These are phyloP conservation scores for Penicilliopsis zonata DNA, from an alignment of 495 filamentous ascomycete genomes.

Conservation along the genomic window DNA sequence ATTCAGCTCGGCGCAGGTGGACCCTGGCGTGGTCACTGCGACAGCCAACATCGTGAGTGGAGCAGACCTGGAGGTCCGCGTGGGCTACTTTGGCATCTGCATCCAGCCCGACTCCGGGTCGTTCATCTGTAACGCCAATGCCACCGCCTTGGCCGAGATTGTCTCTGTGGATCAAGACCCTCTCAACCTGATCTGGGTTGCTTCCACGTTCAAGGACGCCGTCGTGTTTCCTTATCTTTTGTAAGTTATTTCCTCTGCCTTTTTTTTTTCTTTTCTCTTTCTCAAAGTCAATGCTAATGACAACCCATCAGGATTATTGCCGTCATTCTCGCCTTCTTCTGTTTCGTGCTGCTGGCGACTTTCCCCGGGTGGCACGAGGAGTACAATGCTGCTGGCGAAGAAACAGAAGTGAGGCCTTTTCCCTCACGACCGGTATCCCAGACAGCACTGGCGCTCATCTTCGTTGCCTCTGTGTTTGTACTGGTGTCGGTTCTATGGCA, in stretches of 20 bases:
- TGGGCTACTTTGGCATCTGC: slow-evolving; percentile 63
- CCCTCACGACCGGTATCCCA: slow-evolving; percentile 58
- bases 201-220: slow-evolving; percentile 58
- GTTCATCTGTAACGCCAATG: slow-evolving; percentile 59
- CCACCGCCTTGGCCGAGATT: slow-evolving; percentile 49
- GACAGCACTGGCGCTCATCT: slow-evolving; percentile 53
- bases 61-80: slow-evolving; percentile 54
- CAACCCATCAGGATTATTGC: slow-evolving; percentile 47
- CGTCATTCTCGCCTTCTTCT: slow-evolving; percentile 57
- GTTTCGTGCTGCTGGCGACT: slow-evolving; percentile 57
- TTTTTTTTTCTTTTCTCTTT: slow-evolving; percentile 1
- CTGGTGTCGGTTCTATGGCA: slow-evolving; percentile 59
- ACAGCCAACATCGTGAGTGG: slow-evolving; percentile 54
- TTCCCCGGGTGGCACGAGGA: slow-evolving; percentile 67
- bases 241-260: slow-evolving; percentile 24
- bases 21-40: slow-evolving; percentile 63
- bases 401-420: slow-evolving; percentile 54
- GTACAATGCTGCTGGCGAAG: slow-evolving; percentile 38
- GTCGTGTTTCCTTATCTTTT: slow-evolving; percentile 61
- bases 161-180: slow-evolving; percentile 56
- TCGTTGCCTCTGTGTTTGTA: slow-evolving; percentile 56
- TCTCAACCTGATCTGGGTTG: slow-evolving; percentile 60
- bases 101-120: slow-evolving; percentile 47
- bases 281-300: neutral
- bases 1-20: slow-evolving; percentile 63